Base-by-base conservation (phyloP, 495 filamentous ascomycete species). In the Cercophora newfieldiana region DNA sequence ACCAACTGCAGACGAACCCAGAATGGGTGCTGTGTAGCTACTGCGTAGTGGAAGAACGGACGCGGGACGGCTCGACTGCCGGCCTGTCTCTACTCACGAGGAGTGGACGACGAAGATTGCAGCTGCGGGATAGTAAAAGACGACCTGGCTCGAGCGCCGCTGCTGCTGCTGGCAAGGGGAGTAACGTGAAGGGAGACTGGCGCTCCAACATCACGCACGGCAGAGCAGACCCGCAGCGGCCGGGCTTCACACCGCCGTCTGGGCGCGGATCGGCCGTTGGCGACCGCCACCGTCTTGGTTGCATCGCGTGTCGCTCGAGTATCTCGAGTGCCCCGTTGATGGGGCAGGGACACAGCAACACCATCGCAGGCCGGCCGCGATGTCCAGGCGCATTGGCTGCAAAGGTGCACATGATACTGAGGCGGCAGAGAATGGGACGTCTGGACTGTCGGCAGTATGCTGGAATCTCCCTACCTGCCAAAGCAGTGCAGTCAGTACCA, bases 61-160 rank as follows among this genome's bases (percentile, higher is more conserved):
- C 53, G 62, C 69, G 71, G 71, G 71, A 71, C 71, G 71, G 71
- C 65, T 73, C 69, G 71, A 68, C 67, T 71, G 62, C 63, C 58
- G 65, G 54, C 48, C 58, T 61, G 61, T 33, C 53, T 33, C 25
- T 49, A 30, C 26, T 10, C n/a, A n/a, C n/a, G n/a, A n/a, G n/a
- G 50, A 31, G 47, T 29, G 54, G 63, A 21, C 33, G 49, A 31
- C 47, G 49, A 37, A 53, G 24, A 53, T 30, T 7, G 63, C 8
- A 3, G 26, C 25, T 28, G 7, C 21, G 56, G 22, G 54, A n/a
- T n/a, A 50, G 26, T 55, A 22, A 10, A 48, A 26, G 24, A 60
- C 28, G 57, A 47, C 28, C 22, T 60, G 57, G 29, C 31, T 47
- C 28, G 31, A 59, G 57, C 50, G 50, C n/a, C 10, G 2, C 8